Evolutionary conservation across 1,284 basidiomycete species (phyloP).

Genomic region (Boletus hoseneyae): DNA sequence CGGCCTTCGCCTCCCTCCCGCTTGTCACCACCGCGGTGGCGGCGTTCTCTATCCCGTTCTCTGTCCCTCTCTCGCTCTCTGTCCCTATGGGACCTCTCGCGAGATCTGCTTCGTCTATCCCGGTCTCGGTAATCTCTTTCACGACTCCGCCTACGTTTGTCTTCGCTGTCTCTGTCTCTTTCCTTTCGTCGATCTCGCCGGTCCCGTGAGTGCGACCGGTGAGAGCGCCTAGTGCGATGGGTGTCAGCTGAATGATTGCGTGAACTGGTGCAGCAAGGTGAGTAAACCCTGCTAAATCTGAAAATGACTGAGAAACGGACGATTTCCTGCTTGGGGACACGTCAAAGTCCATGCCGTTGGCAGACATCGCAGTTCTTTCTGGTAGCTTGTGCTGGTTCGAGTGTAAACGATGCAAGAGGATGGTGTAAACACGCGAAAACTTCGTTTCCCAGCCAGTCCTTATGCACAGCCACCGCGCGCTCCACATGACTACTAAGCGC

Average conservation of each 20-base stretch:
- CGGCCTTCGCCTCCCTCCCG: conserved; percentile 41
- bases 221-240: conserved; percentile 63
- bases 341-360: conserved; percentile 59
- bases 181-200: conserved; percentile 50
- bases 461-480: conserved; percentile 30
- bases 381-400: conserved; percentile 8
- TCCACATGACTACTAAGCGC: not conserved
- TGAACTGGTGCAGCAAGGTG: conserved; percentile 41
- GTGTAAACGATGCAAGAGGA: conserved; percentile 12
- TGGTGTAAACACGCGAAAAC: conserved; percentile 34
- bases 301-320: conserved; percentile 39
- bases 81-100: conserved; percentile 45
- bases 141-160: conserved; percentile 51
- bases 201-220: conserved; percentile 61
- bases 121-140: conserved; percentile 51
- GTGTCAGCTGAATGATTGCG: conserved; percentile 73
- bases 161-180: conserved; percentile 52
- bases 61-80: conserved; percentile 47
- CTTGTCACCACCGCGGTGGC: conserved; percentile 48
- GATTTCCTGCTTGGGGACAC: conserved; percentile 62
- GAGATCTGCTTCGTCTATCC: conserved; percentile 39
- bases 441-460: conserved; percentile 23
- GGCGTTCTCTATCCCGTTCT: conserved; percentile 38
- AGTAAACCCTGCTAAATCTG: conserved; percentile 9
- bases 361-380: conserved; percentile 34